A percentile compares a stretch with the other conserved stretches of the same genome.
phyloP scores from a whole-genome alignment of 2,329 filamentous ascomycete genomes.

The Juglanconis sp. region DNA sequence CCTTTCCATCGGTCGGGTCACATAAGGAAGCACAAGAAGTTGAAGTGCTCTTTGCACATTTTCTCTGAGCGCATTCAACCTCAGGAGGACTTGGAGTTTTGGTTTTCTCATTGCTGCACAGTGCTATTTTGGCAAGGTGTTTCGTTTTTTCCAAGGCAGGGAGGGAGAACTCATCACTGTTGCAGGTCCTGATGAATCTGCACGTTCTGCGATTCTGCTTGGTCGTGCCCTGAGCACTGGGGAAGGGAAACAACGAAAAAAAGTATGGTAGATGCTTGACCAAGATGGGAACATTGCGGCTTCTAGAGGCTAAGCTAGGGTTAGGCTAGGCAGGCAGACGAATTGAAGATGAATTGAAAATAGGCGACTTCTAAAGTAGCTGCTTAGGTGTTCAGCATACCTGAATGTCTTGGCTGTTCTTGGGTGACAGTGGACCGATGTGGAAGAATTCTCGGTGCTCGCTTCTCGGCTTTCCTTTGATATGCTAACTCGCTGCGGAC shows the following conservation, averaged over 20 bases:
- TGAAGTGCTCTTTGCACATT: background rate
- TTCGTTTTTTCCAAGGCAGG: background rate
- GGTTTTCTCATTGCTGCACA: background rate
- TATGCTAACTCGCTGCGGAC: background rate
- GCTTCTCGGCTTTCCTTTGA: background rate
- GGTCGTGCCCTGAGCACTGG: background rate
- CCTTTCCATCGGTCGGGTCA: background rate
- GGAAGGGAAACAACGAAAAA: background rate
- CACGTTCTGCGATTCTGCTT: background rate
- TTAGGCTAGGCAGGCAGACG: background rate
- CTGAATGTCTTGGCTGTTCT: background rate
- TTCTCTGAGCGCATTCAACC: background rate
- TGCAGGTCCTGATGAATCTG: background rate
- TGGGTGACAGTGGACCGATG: background rate
- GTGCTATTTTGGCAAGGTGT: background rate
- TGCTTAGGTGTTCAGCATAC: background rate
- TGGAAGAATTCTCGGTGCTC: background rate
- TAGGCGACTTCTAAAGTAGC: background rate
- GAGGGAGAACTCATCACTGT: background rate
- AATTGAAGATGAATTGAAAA: background rate
- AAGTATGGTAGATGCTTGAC: conserved; percentile 2
- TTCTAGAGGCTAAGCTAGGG: conserved; percentile 6
- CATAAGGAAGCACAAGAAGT: background rate
- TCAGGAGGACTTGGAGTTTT: background rate
- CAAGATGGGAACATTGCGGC: conserved; percentile 7